Percentiles rank a stretch among this genome's conserved stretches.
Evolutionary conservation across 2,329 filamentous ascomycete genomes (phyloP).

Genomic region (Xylaria sp.): DNA sequence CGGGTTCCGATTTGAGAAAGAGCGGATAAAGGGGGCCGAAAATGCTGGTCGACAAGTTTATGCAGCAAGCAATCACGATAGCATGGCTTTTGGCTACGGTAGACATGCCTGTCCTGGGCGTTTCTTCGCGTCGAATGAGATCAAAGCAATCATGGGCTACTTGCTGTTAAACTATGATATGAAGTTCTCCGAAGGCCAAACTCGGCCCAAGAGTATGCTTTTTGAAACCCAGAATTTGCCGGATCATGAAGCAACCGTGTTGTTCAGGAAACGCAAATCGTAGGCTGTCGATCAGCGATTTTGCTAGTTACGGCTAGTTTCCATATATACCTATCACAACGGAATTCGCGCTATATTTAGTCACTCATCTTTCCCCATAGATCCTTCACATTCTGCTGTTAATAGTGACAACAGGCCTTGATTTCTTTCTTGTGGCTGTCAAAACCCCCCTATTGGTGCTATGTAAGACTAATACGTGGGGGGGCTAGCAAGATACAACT

Average conservation of each 20-base stretch:
- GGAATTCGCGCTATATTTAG: too few relatives aligned
- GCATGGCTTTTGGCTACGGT: conserved; percentile 10
- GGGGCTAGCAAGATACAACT: too few relatives aligned
- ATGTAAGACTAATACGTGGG: too few relatives aligned
- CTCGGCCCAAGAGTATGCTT: neutral
- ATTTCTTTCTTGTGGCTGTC: too few relatives aligned
- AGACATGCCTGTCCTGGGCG: conserved; percentile 14
- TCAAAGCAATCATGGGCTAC: conserved; percentile 12
- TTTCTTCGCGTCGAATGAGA: conserved; percentile 2
- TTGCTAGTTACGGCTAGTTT: too few relatives aligned
- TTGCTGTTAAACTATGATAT: conserved; percentile 6
- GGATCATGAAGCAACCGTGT: neutral
- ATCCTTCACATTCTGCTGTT: too few relatives aligned
- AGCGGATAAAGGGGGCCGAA: neutral
- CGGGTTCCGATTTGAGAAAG: conserved; percentile 1
- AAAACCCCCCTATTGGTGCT: too few relatives aligned
- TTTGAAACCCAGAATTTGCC: conserved; percentile 13
- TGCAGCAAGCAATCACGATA: neutral
- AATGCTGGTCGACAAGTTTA: too few relatives aligned
- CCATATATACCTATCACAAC: too few relatives aligned
- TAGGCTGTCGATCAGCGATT: too few relatives aligned
- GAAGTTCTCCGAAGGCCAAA: neutral
- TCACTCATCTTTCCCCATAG: too few relatives aligned
- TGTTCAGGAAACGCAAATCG: neutral
- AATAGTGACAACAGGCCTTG: too few relatives aligned